A percentile compares a stretch with the other conserved stretches of the same genome.
Conservation (phyloP, 2,329 filamentous ascomycete genomes). For the Exophiala sp. region DNA sequence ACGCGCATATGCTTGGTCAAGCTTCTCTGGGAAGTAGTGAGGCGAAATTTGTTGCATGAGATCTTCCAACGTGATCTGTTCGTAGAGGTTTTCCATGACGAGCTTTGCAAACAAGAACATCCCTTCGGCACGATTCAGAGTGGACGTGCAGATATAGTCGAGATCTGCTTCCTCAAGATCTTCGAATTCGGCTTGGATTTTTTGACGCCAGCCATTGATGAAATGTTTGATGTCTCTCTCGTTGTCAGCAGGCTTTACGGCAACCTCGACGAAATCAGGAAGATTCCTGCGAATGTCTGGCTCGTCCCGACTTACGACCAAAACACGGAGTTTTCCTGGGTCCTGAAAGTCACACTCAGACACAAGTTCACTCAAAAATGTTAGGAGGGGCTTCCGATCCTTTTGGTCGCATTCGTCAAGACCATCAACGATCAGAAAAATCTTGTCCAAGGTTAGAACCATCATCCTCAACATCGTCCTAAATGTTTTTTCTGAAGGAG, state of each 20-base stretch:
- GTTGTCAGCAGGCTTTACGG: constrained; percentile 28
- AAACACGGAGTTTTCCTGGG: constrained; percentile 30
- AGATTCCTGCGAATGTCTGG: constrained; percentile 31
- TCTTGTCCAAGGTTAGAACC: constrained; percentile 27
- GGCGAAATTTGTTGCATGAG: constrained; percentile 30
- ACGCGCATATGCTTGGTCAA: no score
- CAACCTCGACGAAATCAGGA: constrained; percentile 24
- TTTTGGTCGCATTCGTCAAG: constrained; percentile 40
- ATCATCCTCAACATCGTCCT: background rate
- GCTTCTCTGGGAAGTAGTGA: no score
- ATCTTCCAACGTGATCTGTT: constrained; percentile 24
- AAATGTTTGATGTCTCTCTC: constrained; percentile 32
- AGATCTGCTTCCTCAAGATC: constrained; percentile 1
- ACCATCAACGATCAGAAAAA: constrained; percentile 44
- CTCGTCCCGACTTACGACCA: constrained; percentile 35
- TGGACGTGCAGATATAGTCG: background rate
- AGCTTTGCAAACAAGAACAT: constrained; percentile 32
- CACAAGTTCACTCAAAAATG: constrained; percentile 31
- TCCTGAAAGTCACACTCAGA: constrained; percentile 25
- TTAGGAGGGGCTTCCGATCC: constrained; percentile 32
- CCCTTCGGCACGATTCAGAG: constrained; percentile 14
- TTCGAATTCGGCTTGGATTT: constrained; percentile 23
- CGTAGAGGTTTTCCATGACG: constrained; percentile 27
- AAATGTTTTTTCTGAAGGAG: no score
- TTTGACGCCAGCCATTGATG: constrained; percentile 25